Percentiles rank a stretch among this genome's conserved stretches.
phyloP scores from a whole-genome alignment of 768 basidiomycete species.

The Gloeostereum incarnatum region DNA sequence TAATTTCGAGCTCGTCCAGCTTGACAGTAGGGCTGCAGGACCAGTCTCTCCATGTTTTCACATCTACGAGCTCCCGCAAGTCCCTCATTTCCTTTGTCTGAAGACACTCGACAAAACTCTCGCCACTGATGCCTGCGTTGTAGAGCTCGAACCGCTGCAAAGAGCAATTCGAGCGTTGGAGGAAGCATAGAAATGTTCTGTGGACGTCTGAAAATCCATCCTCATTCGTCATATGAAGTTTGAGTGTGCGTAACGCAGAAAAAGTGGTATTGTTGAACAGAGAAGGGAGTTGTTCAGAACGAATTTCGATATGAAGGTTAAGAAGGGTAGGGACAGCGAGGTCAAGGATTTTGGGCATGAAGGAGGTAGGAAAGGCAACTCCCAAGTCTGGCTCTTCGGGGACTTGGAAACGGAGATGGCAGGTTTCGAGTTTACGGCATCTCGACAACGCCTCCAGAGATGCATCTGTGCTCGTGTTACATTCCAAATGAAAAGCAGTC shows the following conservation, averaged over 20 bases:
- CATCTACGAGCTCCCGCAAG: slow-evolving; percentile 20
- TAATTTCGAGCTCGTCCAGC: slow-evolving; percentile 16
- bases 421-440: slow-evolving; percentile 17
- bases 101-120: slow-evolving; percentile 20
- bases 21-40: slow-evolving; percentile 23
- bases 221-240: slow-evolving; percentile 18
- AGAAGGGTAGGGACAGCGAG: too few species aligned
- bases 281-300: slow-evolving; percentile 16
- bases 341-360: too few species aligned
- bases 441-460: slow-evolving; percentile 18
- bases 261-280: slow-evolving; percentile 20
- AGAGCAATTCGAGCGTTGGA: slow-evolving; percentile 19
- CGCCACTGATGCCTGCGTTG: slow-evolving; percentile 20
- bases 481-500: neutral
- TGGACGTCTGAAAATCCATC: slow-evolving; percentile 15
- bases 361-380: slow-evolving; percentile 13
- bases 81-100: slow-evolving; percentile 15
- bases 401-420: slow-evolving; percentile 15
- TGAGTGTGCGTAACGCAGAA: slow-evolving; percentile 16
- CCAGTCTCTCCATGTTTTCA: slow-evolving; percentile 21
- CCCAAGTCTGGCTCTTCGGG: slow-evolving; percentile 8
- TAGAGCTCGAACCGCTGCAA: slow-evolving; percentile 19
- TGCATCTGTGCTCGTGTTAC: slow-evolving; percentile 11
- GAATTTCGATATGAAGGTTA: slow-evolving; percentile 20
- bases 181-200: slow-evolving; percentile 17